Base-by-base conservation (phyloP, 2,329 filamentous ascomycete genomes). In the Biscogniauxia marginata region DNA sequence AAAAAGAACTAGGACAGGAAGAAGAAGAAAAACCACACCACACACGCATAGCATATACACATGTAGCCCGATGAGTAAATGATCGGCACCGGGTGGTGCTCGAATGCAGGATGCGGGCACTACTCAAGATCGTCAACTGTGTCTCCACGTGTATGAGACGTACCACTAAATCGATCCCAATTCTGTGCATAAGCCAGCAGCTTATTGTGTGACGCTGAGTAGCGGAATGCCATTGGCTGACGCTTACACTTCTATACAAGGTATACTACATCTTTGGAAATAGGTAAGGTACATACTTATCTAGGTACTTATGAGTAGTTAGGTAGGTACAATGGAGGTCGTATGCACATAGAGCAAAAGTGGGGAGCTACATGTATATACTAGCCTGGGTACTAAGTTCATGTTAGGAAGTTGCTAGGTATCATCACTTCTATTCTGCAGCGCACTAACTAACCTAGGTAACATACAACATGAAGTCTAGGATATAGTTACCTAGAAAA, bases 81-180 rank as follows among this genome's bases (percentile, higher is more conserved):
- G 30, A 39, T 39, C 30, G 9, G 13, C 30, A 1, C 3, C 9
- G 4, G 30, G 30, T 39, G 30, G 13, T 39, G 30, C 11, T 39
- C n/a, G 30, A 16, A 39, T 39, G 30, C 30, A 39, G 30, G 5
- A 39, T 39, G 30, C 30, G 30, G 30, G 30, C 25, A 39, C 18
- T 46, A 19, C 43, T 21, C 43, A 19, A 7, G n/a, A 19, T 46
- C 8, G 43, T 19, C 20, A 46, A 21, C n/a, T 46, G 30, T 39
- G 30, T 39, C 30, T 39, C 30, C 48, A 57, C 50, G 47, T 55
- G 34, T 46, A 46, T 13, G 21, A 46, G 18, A 39, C 30, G 30
- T 9, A 39, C 30, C 30, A 39, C 11, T 39, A 39, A n/a, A 39
- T 16, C 30, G 2, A 39, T 39, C 30, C 30, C 30, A 6, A 39